phyloP scores from a whole-genome alignment of 306 rosid genomes.

The Elaeagnus macrophylla region DNA sequence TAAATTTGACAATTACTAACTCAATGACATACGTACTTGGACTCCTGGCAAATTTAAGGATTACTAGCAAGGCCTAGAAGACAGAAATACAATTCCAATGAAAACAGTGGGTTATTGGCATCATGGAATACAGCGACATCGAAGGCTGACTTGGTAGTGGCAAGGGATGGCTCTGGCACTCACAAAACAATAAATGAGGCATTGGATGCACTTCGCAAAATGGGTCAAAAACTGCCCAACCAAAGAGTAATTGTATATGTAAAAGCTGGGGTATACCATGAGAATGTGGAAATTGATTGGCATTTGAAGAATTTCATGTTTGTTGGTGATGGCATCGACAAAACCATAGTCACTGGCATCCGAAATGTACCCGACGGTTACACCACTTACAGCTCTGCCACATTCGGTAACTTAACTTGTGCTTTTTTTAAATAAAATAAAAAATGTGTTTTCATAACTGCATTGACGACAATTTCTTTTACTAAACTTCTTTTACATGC shows the following conservation, averaged over 20 bases:
- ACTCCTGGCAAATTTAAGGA: no score
- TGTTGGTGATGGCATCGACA: conserved; percentile 71
- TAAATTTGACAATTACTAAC: no score
- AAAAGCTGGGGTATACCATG: conserved; percentile 46
- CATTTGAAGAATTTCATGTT: conserved; percentile 42
- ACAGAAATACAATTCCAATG: background rate
- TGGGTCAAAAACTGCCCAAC: conserved; percentile 18
- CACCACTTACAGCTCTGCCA: conserved; percentile 45
- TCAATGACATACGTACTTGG: no score
- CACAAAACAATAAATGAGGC: conserved; percentile 42
- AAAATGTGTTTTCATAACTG: background rate
- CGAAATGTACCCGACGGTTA: conserved; percentile 31
- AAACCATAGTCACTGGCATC: conserved; percentile 37
- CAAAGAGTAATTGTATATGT: conserved; percentile 35
- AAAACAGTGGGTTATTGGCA: conserved; percentile 27
- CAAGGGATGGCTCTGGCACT: conserved; percentile 53
- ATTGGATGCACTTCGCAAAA: conserved; percentile 30
- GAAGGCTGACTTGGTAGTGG: conserved; percentile 40
- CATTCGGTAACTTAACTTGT: conserved; percentile 37
- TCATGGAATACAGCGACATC: conserved; percentile 39
- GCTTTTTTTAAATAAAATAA: no score
- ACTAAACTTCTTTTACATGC: no score
- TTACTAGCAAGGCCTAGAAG: no score
- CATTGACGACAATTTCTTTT: background rate
- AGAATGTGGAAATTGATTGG: conserved; percentile 42